Conservation (phyloP, 2,329 filamentous ascomycete genomes). For the Xenoacremonium recifei region DNA sequence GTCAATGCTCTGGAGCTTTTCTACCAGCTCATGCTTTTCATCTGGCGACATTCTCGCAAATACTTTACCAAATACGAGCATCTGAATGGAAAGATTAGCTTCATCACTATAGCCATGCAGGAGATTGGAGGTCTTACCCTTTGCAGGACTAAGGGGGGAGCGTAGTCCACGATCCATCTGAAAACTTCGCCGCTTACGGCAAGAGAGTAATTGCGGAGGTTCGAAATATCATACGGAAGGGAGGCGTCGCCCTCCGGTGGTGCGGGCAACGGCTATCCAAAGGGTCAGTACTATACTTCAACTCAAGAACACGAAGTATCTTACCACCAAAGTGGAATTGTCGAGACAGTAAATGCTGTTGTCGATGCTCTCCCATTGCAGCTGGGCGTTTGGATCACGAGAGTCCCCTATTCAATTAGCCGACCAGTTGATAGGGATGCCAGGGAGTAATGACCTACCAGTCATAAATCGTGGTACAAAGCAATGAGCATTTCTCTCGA, state of each 20-base stretch:
- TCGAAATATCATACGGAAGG: slow-evolving; percentile 79
- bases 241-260: slow-evolving; percentile 75
- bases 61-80: slow-evolving; percentile 88
- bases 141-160: slow-evolving; percentile 73
- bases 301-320: slow-evolving; percentile 11
- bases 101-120: background rate
- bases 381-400: slow-evolving; percentile 67
- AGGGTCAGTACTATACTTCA: slow-evolving; percentile 4
- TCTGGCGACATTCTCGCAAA: slow-evolving; percentile 99
- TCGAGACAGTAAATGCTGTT: slow-evolving; percentile 77
- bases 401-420: slow-evolving; percentile 55
- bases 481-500: slow-evolving; percentile 79
- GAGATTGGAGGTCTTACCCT: slow-evolving; percentile 44
- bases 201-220: slow-evolving; percentile 80
- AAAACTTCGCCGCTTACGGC: slow-evolving; percentile 94
- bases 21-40: slow-evolving; percentile 95
- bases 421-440: background rate
- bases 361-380: slow-evolving; percentile 95
- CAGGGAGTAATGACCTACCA: slow-evolving; percentile 42
- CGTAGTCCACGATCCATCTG: slow-evolving; percentile 93
- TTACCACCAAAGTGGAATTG: slow-evolving; percentile 69
- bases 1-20: slow-evolving; percentile 93
- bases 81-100: slow-evolving; percentile 44
- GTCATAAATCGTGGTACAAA: slow-evolving; percentile 88
- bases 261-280: slow-evolving; percentile 62